phyloP scores from a whole-genome alignment of 139 green algal species.

The Edaphochlamys debaryana region DNA sequence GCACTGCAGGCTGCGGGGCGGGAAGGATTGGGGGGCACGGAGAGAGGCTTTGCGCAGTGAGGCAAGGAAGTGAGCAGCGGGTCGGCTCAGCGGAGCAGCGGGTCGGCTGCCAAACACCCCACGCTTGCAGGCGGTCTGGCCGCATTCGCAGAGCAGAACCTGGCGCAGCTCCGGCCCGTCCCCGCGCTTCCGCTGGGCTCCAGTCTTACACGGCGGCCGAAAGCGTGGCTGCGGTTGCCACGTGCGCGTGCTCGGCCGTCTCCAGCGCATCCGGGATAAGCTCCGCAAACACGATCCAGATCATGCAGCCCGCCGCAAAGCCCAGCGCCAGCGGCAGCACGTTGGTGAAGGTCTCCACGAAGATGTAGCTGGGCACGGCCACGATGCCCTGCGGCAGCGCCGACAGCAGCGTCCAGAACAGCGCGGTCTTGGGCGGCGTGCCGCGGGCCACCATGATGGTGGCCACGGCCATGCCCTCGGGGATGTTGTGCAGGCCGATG shows the following conservation, averaged over 20 bases:
- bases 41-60: background rate
- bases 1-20: constrained; percentile 76
- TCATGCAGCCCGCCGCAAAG: constrained; percentile 99
- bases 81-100: background rate
- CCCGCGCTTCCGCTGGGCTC: too few species aligned
- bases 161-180: too few species aligned
- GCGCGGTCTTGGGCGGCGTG: constrained; percentile 67
- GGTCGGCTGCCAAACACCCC: too few species aligned
- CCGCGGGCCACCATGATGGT: constrained; percentile 92
- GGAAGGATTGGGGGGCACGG: too few species aligned
- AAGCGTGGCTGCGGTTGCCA: constrained; percentile 90
- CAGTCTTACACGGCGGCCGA: constrained; percentile 83
- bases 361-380: constrained; percentile 93
- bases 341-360: constrained; percentile 90
- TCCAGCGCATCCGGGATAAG: constrained; percentile 94
- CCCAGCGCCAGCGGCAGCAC: constrained; percentile 93
- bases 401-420: constrained; percentile 87
- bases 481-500: constrained; percentile 98
- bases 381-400: constrained; percentile 87
- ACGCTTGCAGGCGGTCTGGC: too few species aligned
- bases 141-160: too few species aligned
- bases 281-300: constrained; percentile 98
- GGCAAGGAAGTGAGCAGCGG: too few species aligned
- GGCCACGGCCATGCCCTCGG: constrained; percentile 94
- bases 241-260: constrained; percentile 58